Evolutionary conservation across 331 rosid species (phyloP).

Genomic region (Quercus phellos): DNA sequence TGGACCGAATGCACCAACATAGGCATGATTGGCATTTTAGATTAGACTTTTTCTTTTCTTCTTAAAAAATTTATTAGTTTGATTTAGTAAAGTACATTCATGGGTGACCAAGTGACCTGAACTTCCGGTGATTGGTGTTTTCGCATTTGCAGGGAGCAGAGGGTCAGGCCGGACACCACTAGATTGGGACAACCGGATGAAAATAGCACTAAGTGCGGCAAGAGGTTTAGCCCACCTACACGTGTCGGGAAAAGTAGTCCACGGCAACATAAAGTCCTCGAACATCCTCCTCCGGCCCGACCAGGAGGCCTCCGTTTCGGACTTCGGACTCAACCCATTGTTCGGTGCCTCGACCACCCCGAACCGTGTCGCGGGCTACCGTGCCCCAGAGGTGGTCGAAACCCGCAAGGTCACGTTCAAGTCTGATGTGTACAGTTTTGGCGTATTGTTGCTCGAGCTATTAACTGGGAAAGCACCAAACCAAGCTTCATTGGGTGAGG

Average conservation of each 20-base stretch:
- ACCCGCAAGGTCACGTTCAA: conserved; percentile 71
- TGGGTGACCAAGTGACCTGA: background rate
- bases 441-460: conserved; percentile 76
- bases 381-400: conserved; percentile 77
- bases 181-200: conserved; percentile 81
- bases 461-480: conserved; percentile 92
- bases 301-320: conserved; percentile 58
- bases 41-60: background rate
- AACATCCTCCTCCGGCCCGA: conserved; percentile 76
- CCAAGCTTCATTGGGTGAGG: conserved; percentile 87
- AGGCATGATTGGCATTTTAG: too few relatives aligned
- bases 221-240: conserved; percentile 75
- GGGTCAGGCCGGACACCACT: conserved; percentile 88
- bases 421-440: conserved; percentile 92
- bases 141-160: conserved; percentile 58
- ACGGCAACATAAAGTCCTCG: conserved; percentile 88
- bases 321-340: conserved; percentile 66
- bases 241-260: conserved; percentile 64
- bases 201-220: conserved; percentile 61
- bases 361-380: conserved; percentile 72
- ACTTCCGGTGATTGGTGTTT: background rate
- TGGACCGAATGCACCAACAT: background rate
- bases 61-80: background rate
- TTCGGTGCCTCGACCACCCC: conserved; percentile 58
- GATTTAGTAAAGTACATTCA: background rate